Evolutionary conservation across 2,329 filamentous ascomycete genomes (phyloP).

Genomic region (Scedosporium minutisporum): DNA sequence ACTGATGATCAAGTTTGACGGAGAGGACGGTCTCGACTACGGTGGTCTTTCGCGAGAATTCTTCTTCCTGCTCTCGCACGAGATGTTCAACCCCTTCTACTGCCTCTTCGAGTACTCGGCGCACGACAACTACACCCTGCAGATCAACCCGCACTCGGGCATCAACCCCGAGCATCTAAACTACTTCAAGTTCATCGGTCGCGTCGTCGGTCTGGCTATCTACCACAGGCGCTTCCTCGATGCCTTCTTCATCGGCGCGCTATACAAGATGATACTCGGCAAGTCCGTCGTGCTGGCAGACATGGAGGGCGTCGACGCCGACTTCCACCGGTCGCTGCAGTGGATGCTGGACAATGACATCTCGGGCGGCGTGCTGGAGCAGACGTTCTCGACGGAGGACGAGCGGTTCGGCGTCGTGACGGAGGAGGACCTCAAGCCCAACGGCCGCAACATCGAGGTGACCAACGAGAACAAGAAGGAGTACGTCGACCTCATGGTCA

Average conservation of each 20-base stretch:
- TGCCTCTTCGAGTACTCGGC: conserved; percentile 99
- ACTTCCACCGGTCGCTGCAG: conserved; percentile 91
- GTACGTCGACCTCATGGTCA: conserved; percentile 96
- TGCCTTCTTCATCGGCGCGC: conserved; percentile 96
- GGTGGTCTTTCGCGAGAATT: conserved; percentile 97
- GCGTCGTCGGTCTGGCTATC: conserved; percentile 91
- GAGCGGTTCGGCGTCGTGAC: conserved; percentile 92
- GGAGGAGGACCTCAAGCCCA: conserved; percentile 86
- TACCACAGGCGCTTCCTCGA: conserved; percentile 97
- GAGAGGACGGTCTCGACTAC: conserved; percentile 95
- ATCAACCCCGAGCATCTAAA: conserved; percentile 99
- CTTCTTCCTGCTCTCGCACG: conserved; percentile 97
- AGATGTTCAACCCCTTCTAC: conserved; percentile 99
- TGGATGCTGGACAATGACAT: conserved; percentile 99
- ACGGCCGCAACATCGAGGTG: conserved; percentile 84
- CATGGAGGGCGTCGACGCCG: conserved; percentile 98
- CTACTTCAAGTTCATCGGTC: conserved; percentile 99
- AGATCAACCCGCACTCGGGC: conserved; percentile 98
- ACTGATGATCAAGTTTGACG: conserved; percentile 99
- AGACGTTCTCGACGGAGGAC: conserved; percentile 95
- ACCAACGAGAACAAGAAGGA: conserved; percentile 99
- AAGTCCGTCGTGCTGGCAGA: conserved; percentile 87
- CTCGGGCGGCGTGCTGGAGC: conserved; percentile 78
- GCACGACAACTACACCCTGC: conserved; percentile 98
- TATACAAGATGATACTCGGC: conserved; percentile 98